phyloP scores from a whole-genome alignment of 108 stramenopile genomes.

The Conticribra guillardii region DNA sequence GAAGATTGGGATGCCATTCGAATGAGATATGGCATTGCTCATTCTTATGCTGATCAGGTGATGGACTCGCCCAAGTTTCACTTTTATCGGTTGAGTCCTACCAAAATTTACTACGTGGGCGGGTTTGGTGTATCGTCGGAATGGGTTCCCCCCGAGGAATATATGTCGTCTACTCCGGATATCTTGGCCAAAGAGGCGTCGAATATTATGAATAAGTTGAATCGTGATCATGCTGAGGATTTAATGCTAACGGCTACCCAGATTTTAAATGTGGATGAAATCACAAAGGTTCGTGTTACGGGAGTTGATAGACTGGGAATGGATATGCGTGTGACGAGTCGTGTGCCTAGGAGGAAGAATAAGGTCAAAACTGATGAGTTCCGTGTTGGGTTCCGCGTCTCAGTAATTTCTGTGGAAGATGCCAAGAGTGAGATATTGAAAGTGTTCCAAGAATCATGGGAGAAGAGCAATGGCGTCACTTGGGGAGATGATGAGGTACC shows the following conservation, averaged over 20 bases:
- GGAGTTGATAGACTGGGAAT: constrained; percentile 95
- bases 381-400: constrained; percentile 92
- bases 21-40: constrained; percentile 90
- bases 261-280: constrained; percentile 70
- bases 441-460: constrained; percentile 98
- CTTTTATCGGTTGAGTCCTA: constrained; percentile 89
- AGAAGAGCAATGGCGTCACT: constrained; percentile 78
- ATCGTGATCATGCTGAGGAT: constrained; percentile 72
- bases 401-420: constrained; percentile 94
- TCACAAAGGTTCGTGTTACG: constrained; percentile 81
- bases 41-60: constrained; percentile 96
- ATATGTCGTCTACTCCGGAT: constrained; percentile 85
- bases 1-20: constrained; percentile 87
- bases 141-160: constrained; percentile 92
- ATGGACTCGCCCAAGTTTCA: constrained; percentile 93
- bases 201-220: constrained; percentile 73
- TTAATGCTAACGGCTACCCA: constrained; percentile 64
- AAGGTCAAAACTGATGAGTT: constrained; percentile 94
- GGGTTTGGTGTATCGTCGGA: constrained; percentile 95
- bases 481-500: constrained; percentile 78
- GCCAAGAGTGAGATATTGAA: constrained; percentile 97
- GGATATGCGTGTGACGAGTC: constrained; percentile 91
- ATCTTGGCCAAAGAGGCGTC: constrained; percentile 93
- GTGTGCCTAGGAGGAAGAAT: constrained; percentile 73
- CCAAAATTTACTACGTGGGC: constrained; percentile 94